These are phyloP conservation scores for Neoboletus brunneissimus DNA, from an alignment of 768 basidiomycete species.

Conservation along the genomic window DNA sequence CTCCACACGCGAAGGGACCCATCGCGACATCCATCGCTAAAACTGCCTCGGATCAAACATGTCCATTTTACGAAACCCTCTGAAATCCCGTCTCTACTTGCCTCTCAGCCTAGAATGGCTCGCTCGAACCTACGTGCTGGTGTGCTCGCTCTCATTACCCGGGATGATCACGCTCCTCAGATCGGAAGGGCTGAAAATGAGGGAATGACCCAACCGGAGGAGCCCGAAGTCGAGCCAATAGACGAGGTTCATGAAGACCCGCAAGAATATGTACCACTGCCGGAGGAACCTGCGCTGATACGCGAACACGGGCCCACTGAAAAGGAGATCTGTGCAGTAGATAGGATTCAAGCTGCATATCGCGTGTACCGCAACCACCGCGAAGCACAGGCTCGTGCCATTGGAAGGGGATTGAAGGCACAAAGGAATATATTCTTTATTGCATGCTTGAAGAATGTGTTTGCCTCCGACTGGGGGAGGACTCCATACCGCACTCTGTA, in stretches of 20 bases:
- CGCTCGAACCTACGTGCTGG: conserved; percentile 12
- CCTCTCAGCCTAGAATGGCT: conserved; percentile 11
- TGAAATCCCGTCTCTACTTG: conserved; percentile 33
- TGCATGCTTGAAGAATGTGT: conserved; percentile 29
- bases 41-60: no score
- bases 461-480: conserved; percentile 27
- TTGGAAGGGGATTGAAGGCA: conserved; percentile 21
- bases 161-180: background rate
- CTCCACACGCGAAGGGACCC: conserved; percentile 16
- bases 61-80: conserved; percentile 6
- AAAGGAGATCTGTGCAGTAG: conserved; percentile 27
- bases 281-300: conserved; percentile 14
- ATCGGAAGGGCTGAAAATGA: no score
- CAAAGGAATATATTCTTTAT: conserved; percentile 25
- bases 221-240: background rate
- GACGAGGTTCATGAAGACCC: conserved; percentile 15
- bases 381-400: conserved; percentile 2
- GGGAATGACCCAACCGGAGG: background rate
- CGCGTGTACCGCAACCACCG: conserved; percentile 7
- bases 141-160: conserved; percentile 16
- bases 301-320: conserved; percentile 21
- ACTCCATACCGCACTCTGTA: conserved; percentile 38
- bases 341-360: conserved; percentile 21
- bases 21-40: no score
- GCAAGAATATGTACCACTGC: conserved; percentile 4